Base-by-base conservation (phyloP, 805 yeast species). In the Yamadazyma scolyti region DNA sequence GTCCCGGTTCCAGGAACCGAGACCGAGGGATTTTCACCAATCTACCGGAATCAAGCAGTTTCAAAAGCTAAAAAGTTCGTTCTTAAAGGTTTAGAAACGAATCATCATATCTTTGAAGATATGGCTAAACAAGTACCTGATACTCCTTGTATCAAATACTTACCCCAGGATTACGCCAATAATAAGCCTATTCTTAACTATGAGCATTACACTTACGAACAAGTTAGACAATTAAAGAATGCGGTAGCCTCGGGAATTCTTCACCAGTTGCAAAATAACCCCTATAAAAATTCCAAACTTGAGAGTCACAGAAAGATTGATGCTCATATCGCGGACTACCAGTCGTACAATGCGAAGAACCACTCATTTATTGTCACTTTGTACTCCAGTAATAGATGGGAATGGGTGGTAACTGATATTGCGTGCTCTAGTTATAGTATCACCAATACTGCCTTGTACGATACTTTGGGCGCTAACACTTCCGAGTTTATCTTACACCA, bases 231-330 rank as follows among this genome's bases (percentile, higher is more conserved):
- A 17, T 58, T 75, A 36, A 66, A 75, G 30, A 54, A 57, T 23
- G 44, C 61, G 30, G 58, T 77, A 17, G 88, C 84, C 4, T 52
- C 80, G 9, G 88, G 86, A 14, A 44, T 38, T 38, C 47, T 26
- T 40, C 43, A 43, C 29, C 48, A 68, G 20, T 73, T 76, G 19
- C 40, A 32, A 18, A 42, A 45, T 23, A 50, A 51, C 23, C 53
- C 52, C 3, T 54, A 36, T 30, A 34, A 46, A 30, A 33, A 44
- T 33, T 15, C 36, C n/a, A 26, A 41, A 31, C 42, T 36, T 39
- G 50, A 52, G 38, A 33, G 55, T 33, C 52, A 65, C 50, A 12
- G 39, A 40, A 48, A 54, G 37, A 55, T 57, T 30, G 44, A 47
- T 20, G 39, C 44, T 27, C 69, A 66, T 31, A 32, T 36, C 18